Conservation (phyloP, 2,329 filamentous ascomycete species). For the Scytalidium lignicola region DNA sequence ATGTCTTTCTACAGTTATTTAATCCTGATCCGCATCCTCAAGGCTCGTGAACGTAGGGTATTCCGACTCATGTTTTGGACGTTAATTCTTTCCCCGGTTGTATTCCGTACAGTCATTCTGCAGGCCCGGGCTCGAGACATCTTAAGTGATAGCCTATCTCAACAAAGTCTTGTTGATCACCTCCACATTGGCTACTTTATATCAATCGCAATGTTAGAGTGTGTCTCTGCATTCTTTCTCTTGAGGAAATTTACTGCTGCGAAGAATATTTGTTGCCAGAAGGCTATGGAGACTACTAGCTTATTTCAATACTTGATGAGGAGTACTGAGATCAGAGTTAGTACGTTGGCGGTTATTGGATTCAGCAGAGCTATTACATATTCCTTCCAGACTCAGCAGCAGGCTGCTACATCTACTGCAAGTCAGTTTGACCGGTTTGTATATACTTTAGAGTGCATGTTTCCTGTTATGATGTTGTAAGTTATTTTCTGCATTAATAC, state of each 20-base stretch:
- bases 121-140: conserved; percentile 28
- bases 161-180: conserved; percentile 31
- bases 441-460: conserved; percentile 37
- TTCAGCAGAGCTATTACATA: conserved; percentile 36
- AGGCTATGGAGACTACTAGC: conserved; percentile 24
- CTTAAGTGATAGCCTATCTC: conserved; percentile 14
- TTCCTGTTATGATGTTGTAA: conserved; percentile 36
- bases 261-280: conserved; percentile 12
- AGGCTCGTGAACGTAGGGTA: conserved; percentile 33
- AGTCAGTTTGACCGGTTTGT: conserved; percentile 37
- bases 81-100: conserved; percentile 46
- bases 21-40: conserved; percentile 9
- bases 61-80: conserved; percentile 52
- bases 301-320: conserved; percentile 36
- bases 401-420: conserved; percentile 31
- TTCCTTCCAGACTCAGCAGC: conserved; percentile 32
- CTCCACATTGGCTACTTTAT: conserved; percentile 39
- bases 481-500: too few relatives aligned
- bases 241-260: conserved; percentile 33
- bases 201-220: conserved; percentile 36
- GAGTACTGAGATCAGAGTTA: conserved; percentile 36
- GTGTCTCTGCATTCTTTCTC: conserved; percentile 34
- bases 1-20: too few relatives aligned
- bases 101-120: conserved; percentile 40
- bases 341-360: conserved; percentile 33